Evolutionary conservation across 345 rosid species (phyloP), one percentile per base, ranked within the genome.

Genomic region (Ceriops decandra): DNA sequence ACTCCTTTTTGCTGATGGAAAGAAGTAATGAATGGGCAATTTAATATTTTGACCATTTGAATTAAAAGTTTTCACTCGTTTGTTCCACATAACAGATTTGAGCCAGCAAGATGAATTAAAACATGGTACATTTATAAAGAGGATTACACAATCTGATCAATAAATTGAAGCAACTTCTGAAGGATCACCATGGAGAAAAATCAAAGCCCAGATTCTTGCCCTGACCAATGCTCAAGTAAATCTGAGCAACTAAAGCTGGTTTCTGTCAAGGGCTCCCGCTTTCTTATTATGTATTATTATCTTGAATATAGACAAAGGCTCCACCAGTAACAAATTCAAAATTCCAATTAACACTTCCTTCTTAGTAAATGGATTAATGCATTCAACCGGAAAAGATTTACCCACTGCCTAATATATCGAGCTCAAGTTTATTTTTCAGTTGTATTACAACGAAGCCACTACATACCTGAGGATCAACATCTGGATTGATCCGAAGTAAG

Each of bases 391-490:
- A 9, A 3, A 24, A 5, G 35, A 61, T 17, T n/a, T 19, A 32
- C 24, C 31, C 42, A n/a, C 1, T 62, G 16, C 24, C 35, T 26
- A 52, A 36, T 36, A 9, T 31, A 27, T 20, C 1, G 17, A 42
- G 49, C 19, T 11, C 49, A 13, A 5, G 5, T 42, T 42, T 42
- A 42, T 13, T 42, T 3, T 33, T 2, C 6, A 2, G 3, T 42
- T 38, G 56, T 57, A n/a, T 17, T 9, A 46, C 5, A 30, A 21
- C 8, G 52, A 4, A 24, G 21, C 59, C 15, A 57, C 32, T 5
- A 51, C 70, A 57, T 79, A 92, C 99, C 98, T 91, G 99, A 77
- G 98, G 98, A 73, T 95, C 98, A 13, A 95, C 99, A 68, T 95
- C 99, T 1, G 99, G 99, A 79, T 95, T 95, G 79, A 95, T 95